Base-by-base conservation (phyloP, 176 grass and related monocot genomes). In the Cocos nucifera region DNA sequence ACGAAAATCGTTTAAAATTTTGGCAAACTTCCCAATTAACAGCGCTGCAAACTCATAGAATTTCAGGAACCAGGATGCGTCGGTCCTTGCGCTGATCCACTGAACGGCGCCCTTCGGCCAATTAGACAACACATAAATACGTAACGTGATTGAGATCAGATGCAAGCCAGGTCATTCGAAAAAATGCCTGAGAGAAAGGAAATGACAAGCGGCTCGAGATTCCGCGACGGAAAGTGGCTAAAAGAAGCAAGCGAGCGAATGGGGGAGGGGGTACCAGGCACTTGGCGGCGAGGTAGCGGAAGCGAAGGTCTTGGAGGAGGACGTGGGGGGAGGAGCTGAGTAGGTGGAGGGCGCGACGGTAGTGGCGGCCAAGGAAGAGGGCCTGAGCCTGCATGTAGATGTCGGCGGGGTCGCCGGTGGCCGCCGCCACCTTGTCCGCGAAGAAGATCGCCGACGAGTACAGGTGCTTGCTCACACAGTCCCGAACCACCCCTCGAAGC, bases 371-470 rank as follows among this genome's bases (percentile, higher is more conserved):
- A 17, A 97, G 71, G 44, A 97, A 87, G 65, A 97, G 87, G 8
- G 87, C 87, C 73, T 97, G 87, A 12, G 87, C 87, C 25, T 91
- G 76, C 92, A 97, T 91, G 87, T 97, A 97, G 73, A 91, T 18
- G 72, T 97, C 92, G 25, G 78, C 69, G 25, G 84, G 78, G 58
- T 97, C 87, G 19, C 78, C 81, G 19, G 84, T 91, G 39, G 59
- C 87, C 54, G 76, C 72, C 54, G 76, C 87, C 73, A 91, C 87
- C 83, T 87, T 89, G 69, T 86, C 92, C 10, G 92, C 83, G 78
- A 90, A 89, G 87, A 97, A 97, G 67, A 83, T 85, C 58, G 92
- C 84, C 21, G 87, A 97, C 25, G 66, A 32, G 73, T 91, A 91
- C 51, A 90, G 83, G 70, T 97, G 92, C 73, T 87, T 97, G 74